A percentile compares a stretch with the other conserved stretches of the same genome.
Evolutionary conservation across 2,329 filamentous ascomycete species (phyloP).

Genomic region (Diplodia mutila): DNA sequence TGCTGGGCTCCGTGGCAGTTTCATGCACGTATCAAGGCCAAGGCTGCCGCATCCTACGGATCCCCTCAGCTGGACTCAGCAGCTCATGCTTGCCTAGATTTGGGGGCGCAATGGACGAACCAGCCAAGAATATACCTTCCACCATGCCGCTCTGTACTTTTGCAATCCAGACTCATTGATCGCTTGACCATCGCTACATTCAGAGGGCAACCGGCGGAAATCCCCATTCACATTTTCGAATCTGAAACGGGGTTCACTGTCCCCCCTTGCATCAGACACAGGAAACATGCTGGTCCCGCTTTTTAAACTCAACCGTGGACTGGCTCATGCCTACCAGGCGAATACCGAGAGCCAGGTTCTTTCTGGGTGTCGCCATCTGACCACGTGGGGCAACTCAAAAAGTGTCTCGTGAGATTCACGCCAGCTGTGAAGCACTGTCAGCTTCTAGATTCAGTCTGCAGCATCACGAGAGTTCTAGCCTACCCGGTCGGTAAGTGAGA

Average conservation of each 20-base stretch:
- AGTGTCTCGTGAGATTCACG: background rate
- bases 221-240: background rate
- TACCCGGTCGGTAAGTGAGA: background rate
- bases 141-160: background rate
- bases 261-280: background rate
- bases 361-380: background rate
- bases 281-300: background rate
- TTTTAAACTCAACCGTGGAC: background rate
- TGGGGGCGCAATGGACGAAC: background rate
- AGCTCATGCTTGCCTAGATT: background rate
- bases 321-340: background rate
- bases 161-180: background rate
- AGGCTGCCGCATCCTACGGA: background rate
- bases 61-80: conserved; percentile 11
- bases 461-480: too few species aligned
- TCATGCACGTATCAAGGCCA: background rate
- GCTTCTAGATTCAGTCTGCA: background rate
- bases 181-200: background rate
- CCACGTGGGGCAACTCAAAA: background rate
- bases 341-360: background rate
- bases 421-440: background rate
- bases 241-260: background rate
- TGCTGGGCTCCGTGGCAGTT: background rate
- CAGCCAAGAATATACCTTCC: background rate
- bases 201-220: background rate